Conservation (phyloP, 495 filamentous ascomycete species). For the Xylaria cubensis region DNA sequence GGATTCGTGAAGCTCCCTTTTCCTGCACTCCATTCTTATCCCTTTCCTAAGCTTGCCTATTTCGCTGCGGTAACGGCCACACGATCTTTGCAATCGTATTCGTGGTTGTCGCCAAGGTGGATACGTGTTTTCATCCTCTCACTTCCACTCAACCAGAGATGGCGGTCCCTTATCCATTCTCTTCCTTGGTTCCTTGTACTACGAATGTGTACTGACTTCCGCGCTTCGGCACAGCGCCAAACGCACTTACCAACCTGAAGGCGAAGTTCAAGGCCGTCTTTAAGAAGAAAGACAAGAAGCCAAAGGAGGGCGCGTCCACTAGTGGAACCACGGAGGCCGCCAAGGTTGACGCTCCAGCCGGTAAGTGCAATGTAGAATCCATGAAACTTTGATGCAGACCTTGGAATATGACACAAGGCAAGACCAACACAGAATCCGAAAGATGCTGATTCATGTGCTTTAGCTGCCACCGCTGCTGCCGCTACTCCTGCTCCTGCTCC, state of each 20-base stretch:
- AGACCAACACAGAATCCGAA: background rate
- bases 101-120: conserved; percentile 3
- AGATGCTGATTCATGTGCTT: conserved; percentile 19
- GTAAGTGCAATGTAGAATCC: conserved; percentile 25
- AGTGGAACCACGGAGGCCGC: conserved; percentile 31
- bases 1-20: conserved; percentile 21
- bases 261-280: conserved; percentile 65
- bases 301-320: conserved; percentile 37
- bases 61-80: conserved; percentile 9
- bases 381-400: background rate
- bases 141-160: conserved; percentile 17
- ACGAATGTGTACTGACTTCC: conserved; percentile 31
- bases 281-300: conserved; percentile 43
- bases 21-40: conserved; percentile 5
- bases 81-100: background rate
- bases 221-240: conserved; percentile 38
- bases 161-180: conserved; percentile 1
- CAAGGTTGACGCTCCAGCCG: conserved; percentile 26
- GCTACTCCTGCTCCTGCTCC: background rate
- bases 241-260: conserved; percentile 46
- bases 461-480: conserved; percentile 9
- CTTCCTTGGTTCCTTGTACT: conserved; percentile 17
- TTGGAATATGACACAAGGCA: background rate
- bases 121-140: background rate
- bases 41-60: conserved; percentile 7